Evolutionary conservation across 768 basidiomycete genomes (phyloP), one percentile per base, ranked within the genome.

Genomic region (Crepidotus variabilis): DNA sequence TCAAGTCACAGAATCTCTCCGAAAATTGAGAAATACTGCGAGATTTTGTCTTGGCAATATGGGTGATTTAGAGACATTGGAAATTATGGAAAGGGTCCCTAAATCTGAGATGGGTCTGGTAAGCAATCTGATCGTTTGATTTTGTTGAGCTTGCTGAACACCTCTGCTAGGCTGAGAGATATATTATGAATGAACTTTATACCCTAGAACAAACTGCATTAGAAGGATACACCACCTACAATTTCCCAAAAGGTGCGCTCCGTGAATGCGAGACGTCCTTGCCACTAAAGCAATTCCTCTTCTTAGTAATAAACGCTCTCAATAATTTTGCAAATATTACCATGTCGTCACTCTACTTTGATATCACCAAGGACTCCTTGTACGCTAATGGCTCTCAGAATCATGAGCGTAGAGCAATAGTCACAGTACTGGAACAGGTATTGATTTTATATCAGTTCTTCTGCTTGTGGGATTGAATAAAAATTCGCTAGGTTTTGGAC

Each of bases 301-400:
- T 43, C 58, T 36, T 58, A 96, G 93, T 92, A 35, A 79, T 90
- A 61, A 84, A 77, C 53, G 75, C 88, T 8, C 69, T 96, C 11
- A 82, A 79, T 36, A 83, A 87, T 60, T 98, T 97, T 60, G 82
- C 86, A 24, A 93, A 92, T 63, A 78, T 85, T 57, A 91, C 89
- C 0, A 78, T 98, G 20, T 98, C 96, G 0, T 87, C 93, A 0
- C 73, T 96, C 32, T 98, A 98, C 71, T 92, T 98, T 60, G 94
- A 95, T 64, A 85, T 91, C 50, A 90, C 85, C 33, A 97, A 97
- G 69, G 96, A 98, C 69, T 80, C 81, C 47, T 72, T 99, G 9
- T 98, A 99, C 65, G 90, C 92, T 33, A 79, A 90, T 62, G 66
- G 72, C 8, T 54, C 71, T 2, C 62, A 76, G 20, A 80, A 81